Percentiles rank a stretch among this genome's conserved stretches.
These are phyloP conservation scores for Ramaria rubella DNA, from an alignment of 768 basidiomycete species.

Conservation along the genomic window DNA sequence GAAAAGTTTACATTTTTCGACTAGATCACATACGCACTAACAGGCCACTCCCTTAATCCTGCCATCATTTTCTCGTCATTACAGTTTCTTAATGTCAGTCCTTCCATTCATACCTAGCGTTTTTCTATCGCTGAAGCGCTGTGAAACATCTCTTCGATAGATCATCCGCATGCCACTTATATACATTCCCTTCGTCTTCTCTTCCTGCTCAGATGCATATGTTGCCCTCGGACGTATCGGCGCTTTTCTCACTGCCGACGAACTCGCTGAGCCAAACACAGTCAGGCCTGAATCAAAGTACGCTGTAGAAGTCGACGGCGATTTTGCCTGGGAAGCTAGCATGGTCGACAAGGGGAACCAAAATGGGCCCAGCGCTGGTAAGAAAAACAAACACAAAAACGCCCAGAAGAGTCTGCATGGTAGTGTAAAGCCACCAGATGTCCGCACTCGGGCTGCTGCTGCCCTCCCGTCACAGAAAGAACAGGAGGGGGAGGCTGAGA, in stretches of 20 bases:
- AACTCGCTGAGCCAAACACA: slow-evolving; percentile 40
- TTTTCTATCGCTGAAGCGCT: too few species aligned
- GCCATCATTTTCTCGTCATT: slow-evolving; percentile 51
- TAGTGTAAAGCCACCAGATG: too few species aligned
- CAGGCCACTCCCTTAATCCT: slow-evolving; percentile 46
- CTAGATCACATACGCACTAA: slow-evolving; percentile 58
- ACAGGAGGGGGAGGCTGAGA: slow-evolving; percentile 13
- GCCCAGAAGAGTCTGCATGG: slow-evolving; percentile 9
- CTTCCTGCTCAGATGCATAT: slow-evolving; percentile 40
- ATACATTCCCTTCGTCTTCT: slow-evolving; percentile 50
- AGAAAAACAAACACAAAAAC: slow-evolving; percentile 17
- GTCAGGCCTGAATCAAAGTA: slow-evolving; percentile 33
- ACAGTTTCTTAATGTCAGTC: slow-evolving; percentile 50
- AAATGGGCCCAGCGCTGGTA: slow-evolving; percentile 12
- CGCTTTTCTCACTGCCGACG: slow-evolving; percentile 47
- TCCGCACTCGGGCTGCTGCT: slow-evolving; percentile 16
- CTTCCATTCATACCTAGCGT: neutral
- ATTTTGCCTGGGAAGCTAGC: slow-evolving; percentile 46
- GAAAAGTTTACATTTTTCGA: neutral
- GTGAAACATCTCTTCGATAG: slow-evolving; percentile 29
- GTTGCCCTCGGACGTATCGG: slow-evolving; percentile 45
- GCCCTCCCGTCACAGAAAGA: slow-evolving; percentile 15
- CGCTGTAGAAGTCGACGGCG: slow-evolving; percentile 44
- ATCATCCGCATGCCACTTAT: slow-evolving; percentile 53
- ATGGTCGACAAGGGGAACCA: slow-evolving; percentile 17